phyloP scores from a whole-genome alignment of 805 yeast genomes.

The Sungouiozyma ichnusensis region DNA sequence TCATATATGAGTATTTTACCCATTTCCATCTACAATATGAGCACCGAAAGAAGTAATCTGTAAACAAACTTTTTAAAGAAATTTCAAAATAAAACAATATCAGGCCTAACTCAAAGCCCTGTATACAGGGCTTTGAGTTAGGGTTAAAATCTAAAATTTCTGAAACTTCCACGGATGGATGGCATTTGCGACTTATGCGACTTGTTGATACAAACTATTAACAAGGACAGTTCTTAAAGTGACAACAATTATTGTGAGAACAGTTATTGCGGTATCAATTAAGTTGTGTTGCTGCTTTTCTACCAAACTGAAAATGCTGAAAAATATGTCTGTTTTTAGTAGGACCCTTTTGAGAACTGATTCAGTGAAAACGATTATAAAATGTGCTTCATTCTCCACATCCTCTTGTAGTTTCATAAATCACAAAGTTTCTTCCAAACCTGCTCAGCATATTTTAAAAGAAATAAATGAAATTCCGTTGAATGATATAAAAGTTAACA shows the following conservation, averaged over 20 bases:
- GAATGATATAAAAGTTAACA: constrained; percentile 4
- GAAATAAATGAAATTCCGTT: constrained; percentile 3
- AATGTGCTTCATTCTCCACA: not conserved
- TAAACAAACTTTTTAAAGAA: not conserved
- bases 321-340: not conserved
- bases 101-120: not conserved
- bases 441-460: not conserved
- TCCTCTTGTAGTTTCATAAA: not conserved
- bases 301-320: not conserved
- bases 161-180: no score
- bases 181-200: no score
- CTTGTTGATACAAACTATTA: no score
- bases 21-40: not conserved
- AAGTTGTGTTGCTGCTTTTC: no score
- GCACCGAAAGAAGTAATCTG: not conserved
- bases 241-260: no score
- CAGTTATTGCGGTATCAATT: no score
- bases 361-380: not conserved
- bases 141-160: not conserved
- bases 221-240: no score
- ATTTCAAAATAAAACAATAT: not conserved
- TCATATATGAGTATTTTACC: not conserved
- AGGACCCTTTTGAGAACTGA: not conserved
- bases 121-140: not conserved
- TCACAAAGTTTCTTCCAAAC: not conserved